These are phyloP conservation scores for Penicillium verhagenii DNA, from an alignment of 495 filamentous ascomycete genomes.

Conservation along the genomic window DNA sequence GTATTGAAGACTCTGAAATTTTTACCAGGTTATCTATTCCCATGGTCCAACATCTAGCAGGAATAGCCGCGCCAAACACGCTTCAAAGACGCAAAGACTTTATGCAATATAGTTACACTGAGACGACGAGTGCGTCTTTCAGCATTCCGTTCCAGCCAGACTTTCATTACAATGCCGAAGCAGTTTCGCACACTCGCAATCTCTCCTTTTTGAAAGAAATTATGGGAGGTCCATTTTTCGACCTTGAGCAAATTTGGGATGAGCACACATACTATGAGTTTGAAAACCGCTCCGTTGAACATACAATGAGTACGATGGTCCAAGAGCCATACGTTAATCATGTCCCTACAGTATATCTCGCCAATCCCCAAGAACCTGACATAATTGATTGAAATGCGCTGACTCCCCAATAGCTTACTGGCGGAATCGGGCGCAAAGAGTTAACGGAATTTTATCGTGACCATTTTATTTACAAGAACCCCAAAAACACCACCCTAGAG, in stretches of 20 bases:
- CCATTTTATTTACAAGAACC: conserved; percentile 67
- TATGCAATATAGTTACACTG: no score
- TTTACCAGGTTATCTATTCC: no score
- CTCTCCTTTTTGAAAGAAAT: conserved; percentile 17
- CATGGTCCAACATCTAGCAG: no score
- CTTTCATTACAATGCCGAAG: conserved; percentile 15
- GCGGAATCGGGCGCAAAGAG: conserved; percentile 60
- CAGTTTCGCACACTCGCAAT: conserved; percentile 19
- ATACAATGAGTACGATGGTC: conserved; percentile 48
- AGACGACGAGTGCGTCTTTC: not conserved
- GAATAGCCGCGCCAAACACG: no score
- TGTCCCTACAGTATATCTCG: conserved; percentile 37
- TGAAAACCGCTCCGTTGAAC: conserved; percentile 21
- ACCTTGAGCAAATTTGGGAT: conserved; percentile 56
- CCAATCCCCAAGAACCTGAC: no score
- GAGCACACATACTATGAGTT: conserved; percentile 40
- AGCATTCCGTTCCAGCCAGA: not conserved
- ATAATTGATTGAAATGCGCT: no score
- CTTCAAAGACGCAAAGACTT: no score
- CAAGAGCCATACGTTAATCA: conserved; percentile 53
- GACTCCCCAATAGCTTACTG: conserved; percentile 55
- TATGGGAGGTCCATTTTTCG: conserved; percentile 37
- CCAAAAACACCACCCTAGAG: conserved; percentile 55
- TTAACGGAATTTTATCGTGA: conserved; percentile 62
- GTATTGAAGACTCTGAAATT: no score